Evolutionary conservation across 78 protist species (phyloP), one percentile per base, ranked within the genome.

Genomic region (Dictyostelium firmibasis): DNA sequence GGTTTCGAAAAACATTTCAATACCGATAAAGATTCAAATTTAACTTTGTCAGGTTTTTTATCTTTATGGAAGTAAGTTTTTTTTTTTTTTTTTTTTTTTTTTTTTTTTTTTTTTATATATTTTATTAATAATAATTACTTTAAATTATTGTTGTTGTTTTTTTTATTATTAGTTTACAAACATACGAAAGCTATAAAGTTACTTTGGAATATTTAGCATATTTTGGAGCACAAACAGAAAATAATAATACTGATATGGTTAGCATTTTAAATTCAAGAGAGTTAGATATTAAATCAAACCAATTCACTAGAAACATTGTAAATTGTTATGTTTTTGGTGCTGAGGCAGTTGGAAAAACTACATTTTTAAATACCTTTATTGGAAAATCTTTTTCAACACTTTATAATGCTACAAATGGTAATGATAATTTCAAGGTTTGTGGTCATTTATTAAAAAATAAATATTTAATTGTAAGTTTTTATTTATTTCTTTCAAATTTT

Each of bases 131-230:
- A 38, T 4, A 38, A 38, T 4, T 60, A 2, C 60, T 62, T 33
- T 23, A 25, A 33, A 47, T 29, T 57, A 57, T 57, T 81, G 33
- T 33, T 57, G 4, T 47, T 60, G 18, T 27, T 81, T 57, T 8
- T 25, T 5, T 60, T 33, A 13, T 57, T 81, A 33, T 33, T 82
- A 67, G 89, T 47, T 67, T 38, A 67, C 89, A 84, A 84, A 84
- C 87, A 13, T 53, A 69, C 44, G 35, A 67, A 36, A 62, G 69
- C 31, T 81, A 81, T 81, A 62, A 67, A 31, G 60, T 47, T 10
- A 69, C 94, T 13, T 81, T 89, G 3, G 67, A 69, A 13, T 89
- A 81, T 70, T 81, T 89, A 29, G 94, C 94, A 2, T 89, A 89
- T 70, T 70, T 89, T 47, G 94, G 94, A 20, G 81, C 64, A n/a